Conservation (phyloP, 352 stramenopile species). For the Plasmopara muralis region DNA sequence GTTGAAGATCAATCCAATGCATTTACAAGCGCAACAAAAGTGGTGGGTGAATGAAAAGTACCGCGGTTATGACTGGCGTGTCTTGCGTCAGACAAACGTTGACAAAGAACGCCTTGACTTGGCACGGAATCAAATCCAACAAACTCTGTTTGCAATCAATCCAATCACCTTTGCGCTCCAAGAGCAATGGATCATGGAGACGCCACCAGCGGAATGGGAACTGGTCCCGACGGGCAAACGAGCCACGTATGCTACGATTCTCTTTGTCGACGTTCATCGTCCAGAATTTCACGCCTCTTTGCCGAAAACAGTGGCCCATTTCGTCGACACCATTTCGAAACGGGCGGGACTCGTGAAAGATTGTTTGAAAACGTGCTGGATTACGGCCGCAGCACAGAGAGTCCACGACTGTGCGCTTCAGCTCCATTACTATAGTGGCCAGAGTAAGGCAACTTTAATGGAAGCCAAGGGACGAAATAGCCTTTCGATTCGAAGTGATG, state of each 20-base stretch:
- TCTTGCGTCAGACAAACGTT: conserved; percentile 77
- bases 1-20: conserved; percentile 80
- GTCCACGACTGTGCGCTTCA: conserved; percentile 61
- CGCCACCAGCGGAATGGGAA: conserved; percentile 65
- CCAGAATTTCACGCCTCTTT: conserved; percentile 56
- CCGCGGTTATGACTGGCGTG: conserved; percentile 62
- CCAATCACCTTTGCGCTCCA: conserved; percentile 83
- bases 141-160: conserved; percentile 66
- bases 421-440: conserved; percentile 23
- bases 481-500: conserved; percentile 2
- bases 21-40: conserved; percentile 71
- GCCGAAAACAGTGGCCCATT: conserved; percentile 77
- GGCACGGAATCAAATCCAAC: conserved; percentile 35
- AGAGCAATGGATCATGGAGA: conserved; percentile 80
- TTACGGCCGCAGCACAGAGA: conserved; percentile 57
- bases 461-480: not conserved
- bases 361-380: conserved; percentile 77
- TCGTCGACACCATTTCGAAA: conserved; percentile 74
- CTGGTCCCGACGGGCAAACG: conserved; percentile 31
- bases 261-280: conserved; percentile 80
- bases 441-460: conserved; percentile 4
- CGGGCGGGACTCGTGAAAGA: conserved; percentile 81
- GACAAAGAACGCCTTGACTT: conserved; percentile 37
- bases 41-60: conserved; percentile 84
- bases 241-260: conserved; percentile 54